Evolutionary conservation across 2,329 filamentous ascomycete species (phyloP), one percentile per base, ranked within the genome.

Genomic region (Paecilomyces variotii): DNA sequence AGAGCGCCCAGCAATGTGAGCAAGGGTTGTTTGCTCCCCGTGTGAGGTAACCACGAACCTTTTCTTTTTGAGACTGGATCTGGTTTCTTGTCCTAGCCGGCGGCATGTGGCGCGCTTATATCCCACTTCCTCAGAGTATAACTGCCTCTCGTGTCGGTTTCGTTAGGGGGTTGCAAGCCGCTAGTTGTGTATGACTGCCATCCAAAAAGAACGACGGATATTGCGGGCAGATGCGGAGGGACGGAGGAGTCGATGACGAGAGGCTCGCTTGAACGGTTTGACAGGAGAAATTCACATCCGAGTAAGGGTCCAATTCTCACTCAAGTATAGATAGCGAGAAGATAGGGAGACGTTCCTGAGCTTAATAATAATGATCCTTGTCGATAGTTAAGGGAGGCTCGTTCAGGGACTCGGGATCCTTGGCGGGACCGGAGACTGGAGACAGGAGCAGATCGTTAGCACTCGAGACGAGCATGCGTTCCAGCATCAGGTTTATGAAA

Each of bases 1-100:
- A 32, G 30, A 32, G 30, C 30, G 39, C 39, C 39, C 39, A 45
- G 19, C 39, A 39, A 39, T 39, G 39, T 45, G 39, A 45, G 39
- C 39, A 45, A 14, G 39, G 19, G n/a, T n/a, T 2, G 39, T n/a
- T 19, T 19, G 39, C 19, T 24, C 50, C 50, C 50, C 27, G 52
- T 24, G 56, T 14, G 32, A 54, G 34, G 30, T 53, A 55, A 14
- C 19, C 54, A 53, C 60, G 19, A 70, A 71, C 80, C 75, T 83
- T 81, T 70, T 82, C 80, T 70, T 79, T 80, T 71, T 84, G 81
- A 69, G 80, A 74, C 76, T 84, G 82, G 73, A 80, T 80, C 76
- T 81, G 80, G 68, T 79, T 69, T 72, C 70, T 74, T 58, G 72
- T 73, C 68, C 71, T 73, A 64, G 67, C 66, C 62, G 70, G 69